Base-by-base conservation (phyloP, 2,329 filamentous ascomycete genomes). In the Neonectria faginata region DNA sequence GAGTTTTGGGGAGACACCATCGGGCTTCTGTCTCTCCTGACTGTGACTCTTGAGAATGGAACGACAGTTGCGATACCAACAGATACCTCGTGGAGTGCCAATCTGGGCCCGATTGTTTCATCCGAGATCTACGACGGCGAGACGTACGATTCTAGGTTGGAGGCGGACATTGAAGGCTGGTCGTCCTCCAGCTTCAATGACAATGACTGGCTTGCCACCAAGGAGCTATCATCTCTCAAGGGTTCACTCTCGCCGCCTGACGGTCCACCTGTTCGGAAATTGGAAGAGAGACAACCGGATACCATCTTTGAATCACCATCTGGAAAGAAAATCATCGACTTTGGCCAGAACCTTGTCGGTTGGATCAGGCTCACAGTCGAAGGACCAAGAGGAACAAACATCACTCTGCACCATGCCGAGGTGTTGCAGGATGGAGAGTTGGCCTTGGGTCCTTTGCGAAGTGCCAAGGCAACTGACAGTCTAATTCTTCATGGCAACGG, bases 311-410 rank as follows among this genome's bases (percentile, higher is more conserved):
- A 69, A 63, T 71, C 79, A 0, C 75, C 78, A 0, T 79, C 80
- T 0, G 82, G 83, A 0, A 84, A 83, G 64, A 80, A 75, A 0
- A 72, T 87, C 3, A 60, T 87, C n/a, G 76, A 89, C 65, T 88
- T 89, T 70, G 86, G 86, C 0, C 86, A 89, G 68, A 88, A 88
- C 63, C 73, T 88, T 0, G 86, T 88, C 1, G 87, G 87, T 0
- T 79, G 80, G 70, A 62, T 87, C 1, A 75, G 76, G 3, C 61
- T 88, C 6, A 71, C 75, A 0, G 73, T 82, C 1, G 67, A 66
- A 36, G 82, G 79, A 0, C 76, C 79, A 0, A 71, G 73, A 2
- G 81, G 80, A 1, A 78, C 79, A 1, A 79, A 75, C 5, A 81
- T 88, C 20, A 79, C 76, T 6, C 74, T 89, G 4, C 74, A 73